Evolutionary conservation across 495 filamentous ascomycete genomes (phyloP), one percentile per base, ranked within the genome.

Genomic region (Aspergillus panamensis): DNA sequence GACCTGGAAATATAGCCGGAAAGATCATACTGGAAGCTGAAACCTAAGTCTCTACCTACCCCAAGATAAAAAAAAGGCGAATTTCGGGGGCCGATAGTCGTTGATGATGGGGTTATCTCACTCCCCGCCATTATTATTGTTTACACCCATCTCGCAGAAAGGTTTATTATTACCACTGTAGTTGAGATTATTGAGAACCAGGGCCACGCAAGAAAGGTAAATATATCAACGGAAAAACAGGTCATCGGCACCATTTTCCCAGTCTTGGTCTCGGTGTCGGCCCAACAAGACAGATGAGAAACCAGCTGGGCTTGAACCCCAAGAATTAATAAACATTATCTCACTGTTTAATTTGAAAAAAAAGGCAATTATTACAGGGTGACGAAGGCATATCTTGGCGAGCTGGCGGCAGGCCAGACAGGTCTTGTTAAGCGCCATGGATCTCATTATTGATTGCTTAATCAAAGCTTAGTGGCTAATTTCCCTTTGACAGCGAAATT

Each of bases 391-490:
- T 44, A 47, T 8, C 30, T 61, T 56, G 52, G 49, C 53, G 37
- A 57, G 5, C 32, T 33, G 55, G 55, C n/a, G n/a, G n/a, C n/a
- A n/a, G n/a, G n/a, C 35, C 55, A 51, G 49, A 49, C 54, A 43
- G 50, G 48, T 52, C 59, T 53, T 52, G 49, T 31, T 42, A 39
- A 16, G 29, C 59, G 59, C 59, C 57, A 53, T 55, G 51, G 47
- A 50, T 37, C 32, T 14, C 21, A 10, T 49, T 48, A 25, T 61
- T 56, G 51, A 60, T 58, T 61, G 62, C 62, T 64, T 64, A 61
- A 61, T 64, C 45, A 59, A 62, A 62, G 51, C 52, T 59, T 59
- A 53, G 43, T 61, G 54, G 31, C 13, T 16, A 35, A 12, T 6
- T 25, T 25, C 25, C 25, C 2, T 25, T 25, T 25, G n/a, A n/a